phyloP scores from a whole-genome alignment of 331 rosid genomes.

The Prunus yedoensis region DNA sequence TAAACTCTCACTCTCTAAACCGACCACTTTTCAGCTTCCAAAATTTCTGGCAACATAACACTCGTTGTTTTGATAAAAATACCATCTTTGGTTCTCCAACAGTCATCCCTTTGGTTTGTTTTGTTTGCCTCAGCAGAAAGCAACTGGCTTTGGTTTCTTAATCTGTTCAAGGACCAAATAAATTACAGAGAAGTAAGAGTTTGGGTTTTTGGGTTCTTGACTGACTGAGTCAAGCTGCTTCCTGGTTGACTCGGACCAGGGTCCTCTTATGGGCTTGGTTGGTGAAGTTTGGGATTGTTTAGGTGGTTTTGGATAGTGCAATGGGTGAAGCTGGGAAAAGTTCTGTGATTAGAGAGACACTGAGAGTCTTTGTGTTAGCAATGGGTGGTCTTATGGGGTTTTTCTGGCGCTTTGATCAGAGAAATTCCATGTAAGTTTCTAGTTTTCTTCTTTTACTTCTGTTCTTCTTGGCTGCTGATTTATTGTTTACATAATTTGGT shows the following conservation, averaged over 20 bases:
- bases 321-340: constrained; percentile 39
- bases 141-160: neutral
- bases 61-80: constrained; percentile 4
- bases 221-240: constrained; percentile 4
- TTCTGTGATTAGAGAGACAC: constrained; percentile 48
- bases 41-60: constrained; percentile 2
- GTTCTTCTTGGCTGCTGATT: neutral
- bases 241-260: constrained; percentile 27
- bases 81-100: constrained; percentile 9
- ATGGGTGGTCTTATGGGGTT: constrained; percentile 75
- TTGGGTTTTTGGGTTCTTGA: constrained; percentile 12
- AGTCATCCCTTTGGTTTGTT: constrained; percentile 5
- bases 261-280: constrained; percentile 21
- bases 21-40: constrained; percentile 25
- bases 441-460: neutral
- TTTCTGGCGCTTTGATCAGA: constrained; percentile 71
- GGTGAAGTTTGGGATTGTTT: constrained; percentile 16
- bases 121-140: neutral
- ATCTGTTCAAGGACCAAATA: neutral
- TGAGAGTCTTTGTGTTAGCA: constrained; percentile 52
- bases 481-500: neutral
- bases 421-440: constrained; percentile 57
- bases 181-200: constrained; percentile 3
- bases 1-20: constrained; percentile 27
- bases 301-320: constrained; percentile 7